Conservation (phyloP, 495 filamentous ascomycete genomes). For the Aspergillus mulundensis region DNA sequence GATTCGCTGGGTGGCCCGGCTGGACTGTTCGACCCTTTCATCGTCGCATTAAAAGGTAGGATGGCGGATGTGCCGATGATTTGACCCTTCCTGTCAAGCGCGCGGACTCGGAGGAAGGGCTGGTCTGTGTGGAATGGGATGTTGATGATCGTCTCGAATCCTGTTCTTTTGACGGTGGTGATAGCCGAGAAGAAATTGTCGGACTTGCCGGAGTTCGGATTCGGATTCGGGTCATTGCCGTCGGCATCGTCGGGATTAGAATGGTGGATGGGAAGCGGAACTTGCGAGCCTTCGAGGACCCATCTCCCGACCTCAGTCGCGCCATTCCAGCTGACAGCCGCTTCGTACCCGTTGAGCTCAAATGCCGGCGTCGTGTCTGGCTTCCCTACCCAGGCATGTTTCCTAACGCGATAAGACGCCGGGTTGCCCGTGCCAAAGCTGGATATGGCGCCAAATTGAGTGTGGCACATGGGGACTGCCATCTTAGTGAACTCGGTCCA, state of each 20-base stretch:
- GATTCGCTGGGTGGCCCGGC: not conserved
- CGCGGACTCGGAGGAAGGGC: conserved; percentile 15
- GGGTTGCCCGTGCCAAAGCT: conserved; percentile 24
- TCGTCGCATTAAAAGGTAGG: conserved; percentile 11
- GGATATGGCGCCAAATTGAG: conserved; percentile 29
- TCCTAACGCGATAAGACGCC: conserved; percentile 37
- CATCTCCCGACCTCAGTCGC: conserved; percentile 38
- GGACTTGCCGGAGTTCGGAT: not conserved
- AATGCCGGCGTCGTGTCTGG: conserved; percentile 29
- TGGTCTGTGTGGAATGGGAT: not conserved
- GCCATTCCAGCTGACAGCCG: conserved; percentile 40
- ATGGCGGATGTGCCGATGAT: conserved; percentile 13
- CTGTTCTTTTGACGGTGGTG: conserved; percentile 24
- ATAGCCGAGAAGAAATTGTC: not conserved
- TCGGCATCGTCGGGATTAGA: conserved; percentile 11
- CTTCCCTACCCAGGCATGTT: conserved; percentile 32
- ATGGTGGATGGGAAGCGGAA: conserved; percentile 8
- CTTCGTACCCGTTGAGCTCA: conserved; percentile 22
- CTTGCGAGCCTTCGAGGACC: conserved; percentile 26
- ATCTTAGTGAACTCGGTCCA: conserved; percentile 43
- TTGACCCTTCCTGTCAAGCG: conserved; percentile 14
- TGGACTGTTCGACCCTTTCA: not conserved
- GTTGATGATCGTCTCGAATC: conserved; percentile 32
- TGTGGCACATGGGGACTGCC: conserved; percentile 29
- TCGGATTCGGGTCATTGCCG: not conserved